These are phyloP conservation scores for Sicyos edulis DNA, from an alignment of 306 rosid genomes.

Conservation along the genomic window DNA sequence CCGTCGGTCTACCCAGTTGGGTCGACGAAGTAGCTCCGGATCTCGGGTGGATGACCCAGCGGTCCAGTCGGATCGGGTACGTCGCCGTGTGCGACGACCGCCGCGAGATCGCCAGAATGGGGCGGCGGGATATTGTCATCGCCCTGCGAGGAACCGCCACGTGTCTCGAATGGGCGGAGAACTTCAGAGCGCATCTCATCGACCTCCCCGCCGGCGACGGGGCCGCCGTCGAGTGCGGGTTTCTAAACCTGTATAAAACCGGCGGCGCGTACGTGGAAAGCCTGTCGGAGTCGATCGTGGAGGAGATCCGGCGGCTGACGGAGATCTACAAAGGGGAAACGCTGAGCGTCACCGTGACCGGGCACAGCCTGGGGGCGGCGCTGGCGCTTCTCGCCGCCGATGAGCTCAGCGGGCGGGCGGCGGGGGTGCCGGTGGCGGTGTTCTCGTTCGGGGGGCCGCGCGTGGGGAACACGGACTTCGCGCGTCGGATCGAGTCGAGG, in stretches of 20 bases:
- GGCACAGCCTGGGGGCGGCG: constrained; percentile 86
- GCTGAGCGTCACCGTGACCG: constrained; percentile 70
- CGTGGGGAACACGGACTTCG: constrained; percentile 63
- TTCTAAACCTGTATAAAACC: constrained; percentile 64
- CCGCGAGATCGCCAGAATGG: constrained; percentile 70
- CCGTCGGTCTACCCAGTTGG: constrained; percentile 71
- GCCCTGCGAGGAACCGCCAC: constrained; percentile 91
- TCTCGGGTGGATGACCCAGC: constrained; percentile 95
- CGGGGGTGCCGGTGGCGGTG: constrained; percentile 54
- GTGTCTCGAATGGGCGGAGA: constrained; percentile 93
- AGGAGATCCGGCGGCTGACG: constrained; percentile 45
- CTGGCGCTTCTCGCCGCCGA: constrained; percentile 70
- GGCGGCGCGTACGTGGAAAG: constrained; percentile 64
- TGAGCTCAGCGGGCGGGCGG: constrained; percentile 42
- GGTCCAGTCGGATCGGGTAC: constrained; percentile 90
- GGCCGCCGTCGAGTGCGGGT: constrained; percentile 55
- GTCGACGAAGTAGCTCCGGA: constrained; percentile 76
- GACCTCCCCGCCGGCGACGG: constrained; percentile 4
- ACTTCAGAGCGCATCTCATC: constrained; percentile 55
- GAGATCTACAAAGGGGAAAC: constrained; percentile 59
- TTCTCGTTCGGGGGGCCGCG: constrained; percentile 91
- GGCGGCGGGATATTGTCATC: constrained; percentile 74
- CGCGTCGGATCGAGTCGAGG: constrained; percentile 28
- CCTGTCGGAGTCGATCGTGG: constrained; percentile 59
- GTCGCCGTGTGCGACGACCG: constrained; percentile 83